Base-by-base conservation (phyloP, 306 rosid genomes). In the Quercus variabilis region DNA sequence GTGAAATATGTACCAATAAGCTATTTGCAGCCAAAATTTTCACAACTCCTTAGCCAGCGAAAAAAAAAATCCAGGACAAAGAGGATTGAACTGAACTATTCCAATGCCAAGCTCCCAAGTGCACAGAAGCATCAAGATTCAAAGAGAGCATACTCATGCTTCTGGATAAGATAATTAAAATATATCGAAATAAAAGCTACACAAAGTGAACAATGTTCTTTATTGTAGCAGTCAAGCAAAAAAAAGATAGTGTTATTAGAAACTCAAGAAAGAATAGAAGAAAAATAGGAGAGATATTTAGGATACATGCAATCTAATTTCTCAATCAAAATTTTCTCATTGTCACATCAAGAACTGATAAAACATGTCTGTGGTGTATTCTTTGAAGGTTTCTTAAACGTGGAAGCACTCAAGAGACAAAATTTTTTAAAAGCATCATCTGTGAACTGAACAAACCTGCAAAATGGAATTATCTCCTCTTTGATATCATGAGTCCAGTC, bases 401-500 rank as follows among this genome's bases (percentile, higher is more conserved):
- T 3, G 52, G 52, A 46, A 38, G 43, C 10, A 11, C 14, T 46
- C 52, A 10, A 8, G 52, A 46, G 52, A 46, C 3, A 8, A 1
- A 43, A 0, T 0, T 10, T 46, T 46, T 8, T 46, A 10, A 8
- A 46, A 8, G 14, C 14, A 11, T 46, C 14, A 46, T 11, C 0
- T 46, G 52, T 54, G 72, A 73, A 19, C 58, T 19, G 52, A 55
- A 28, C 25, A 41, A 43, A 93, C 98, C 91, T 85, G 87, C 97
- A 93, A 5, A 91, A 85, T 12, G 97, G 98, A 76, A 93, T 19
- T 23, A 89, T 81, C 78, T 80, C 90, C 0, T 88, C 90, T 75
- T 93, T 90, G 26, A 93, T 84, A 28, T 93, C 97, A 23, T 92
- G 89, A 43, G 91, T 83, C 93, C 94, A 93, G 43, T 35, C 9